Evolutionary conservation across 1,284 basidiomycete species (phyloP).

Genomic region (Lentinula novae-zelandiae): DNA sequence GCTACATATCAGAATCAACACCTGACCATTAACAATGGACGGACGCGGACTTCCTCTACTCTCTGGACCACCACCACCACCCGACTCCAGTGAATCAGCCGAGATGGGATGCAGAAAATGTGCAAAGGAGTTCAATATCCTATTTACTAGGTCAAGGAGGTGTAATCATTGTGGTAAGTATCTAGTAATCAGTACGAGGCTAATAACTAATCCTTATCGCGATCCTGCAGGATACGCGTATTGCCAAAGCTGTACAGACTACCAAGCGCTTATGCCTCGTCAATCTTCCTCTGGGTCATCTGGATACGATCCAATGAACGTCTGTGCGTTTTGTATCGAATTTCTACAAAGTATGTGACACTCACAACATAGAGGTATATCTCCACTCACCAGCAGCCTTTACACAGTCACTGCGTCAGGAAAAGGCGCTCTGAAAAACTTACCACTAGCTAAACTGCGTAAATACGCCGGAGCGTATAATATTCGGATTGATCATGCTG

Average conservation of each 20-base stretch:
- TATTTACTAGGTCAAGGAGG: slow-evolving; percentile 58
- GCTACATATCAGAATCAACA: neutral
- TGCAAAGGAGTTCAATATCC: slow-evolving; percentile 66
- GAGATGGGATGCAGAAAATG: slow-evolving; percentile 65
- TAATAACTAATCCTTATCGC: neutral
- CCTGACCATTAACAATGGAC: neutral
- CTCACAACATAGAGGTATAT: neutral
- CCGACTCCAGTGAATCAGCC: slow-evolving; percentile 29
- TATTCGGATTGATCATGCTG: slow-evolving; percentile 53
- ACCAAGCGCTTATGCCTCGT: slow-evolving; percentile 70
- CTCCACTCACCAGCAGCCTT: neutral
- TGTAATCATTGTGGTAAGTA: slow-evolving; percentile 75
- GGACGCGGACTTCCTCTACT: slow-evolving; percentile 59
- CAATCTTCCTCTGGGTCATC: slow-evolving; percentile 23
- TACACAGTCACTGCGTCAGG: slow-evolving; percentile 63
- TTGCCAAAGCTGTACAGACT: slow-evolving; percentile 70
- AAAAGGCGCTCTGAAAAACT: slow-evolving; percentile 46
- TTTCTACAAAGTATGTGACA: slow-evolving; percentile 53
- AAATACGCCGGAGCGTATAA: slow-evolving; percentile 68
- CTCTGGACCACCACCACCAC: slow-evolving; percentile 60
- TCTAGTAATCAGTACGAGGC: slow-evolving; percentile 5
- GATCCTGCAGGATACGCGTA: slow-evolving; percentile 56
- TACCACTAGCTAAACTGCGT: slow-evolving; percentile 58
- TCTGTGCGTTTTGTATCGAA: slow-evolving; percentile 73
- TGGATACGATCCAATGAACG: slow-evolving; percentile 60